Percentiles rank a stretch among this genome's conserved stretches.
phyloP scores from a whole-genome alignment of 1,284 basidiomycete genomes.

The Fomitopsis pinicola region DNA sequence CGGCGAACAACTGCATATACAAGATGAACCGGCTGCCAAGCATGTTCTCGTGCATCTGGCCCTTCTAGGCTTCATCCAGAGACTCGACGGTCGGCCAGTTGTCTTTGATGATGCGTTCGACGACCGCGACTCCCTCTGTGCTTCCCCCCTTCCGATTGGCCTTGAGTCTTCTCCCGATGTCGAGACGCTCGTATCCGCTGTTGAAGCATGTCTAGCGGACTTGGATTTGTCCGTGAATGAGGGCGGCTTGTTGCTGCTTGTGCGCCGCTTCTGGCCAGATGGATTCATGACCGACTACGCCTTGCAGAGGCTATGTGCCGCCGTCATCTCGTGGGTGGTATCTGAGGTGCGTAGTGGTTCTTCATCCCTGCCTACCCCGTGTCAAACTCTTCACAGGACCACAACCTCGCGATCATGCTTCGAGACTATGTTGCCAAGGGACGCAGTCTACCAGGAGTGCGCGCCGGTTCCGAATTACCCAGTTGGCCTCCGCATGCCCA shows the following conservation, averaged over 20 bases:
- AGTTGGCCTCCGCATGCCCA: constrained; percentile 46
- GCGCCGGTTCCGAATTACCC: constrained; percentile 35
- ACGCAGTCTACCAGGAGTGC: constrained; percentile 59
- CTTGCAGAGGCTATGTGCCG: constrained; percentile 46
- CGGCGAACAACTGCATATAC: constrained; percentile 53
- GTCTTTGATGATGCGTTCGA: constrained; percentile 33
- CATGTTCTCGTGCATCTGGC: constrained; percentile 57
- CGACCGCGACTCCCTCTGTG: constrained; percentile 36
- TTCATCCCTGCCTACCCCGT: background rate
- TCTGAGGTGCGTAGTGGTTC: constrained; percentile 46
- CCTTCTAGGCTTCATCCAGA: constrained; percentile 56
- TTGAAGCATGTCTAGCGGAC: constrained; percentile 70
- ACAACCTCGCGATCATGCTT: constrained; percentile 54
- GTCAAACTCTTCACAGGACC: constrained; percentile 40
- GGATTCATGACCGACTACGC: constrained; percentile 68
- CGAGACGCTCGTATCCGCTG: constrained; percentile 63
- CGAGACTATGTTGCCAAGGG: constrained; percentile 58
- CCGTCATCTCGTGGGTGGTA: constrained; percentile 56
- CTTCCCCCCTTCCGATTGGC: constrained; percentile 64
- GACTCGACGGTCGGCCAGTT: constrained; percentile 32
- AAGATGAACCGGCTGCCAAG: constrained; percentile 47
- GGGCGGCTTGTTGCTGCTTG: constrained; percentile 60
- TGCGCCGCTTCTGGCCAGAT: constrained; percentile 67
- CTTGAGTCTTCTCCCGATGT: constrained; percentile 70
- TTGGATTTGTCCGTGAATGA: constrained; percentile 73